phyloP scores from a whole-genome alignment of 2,329 filamentous ascomycete species.

The Chaetomium sp. region DNA sequence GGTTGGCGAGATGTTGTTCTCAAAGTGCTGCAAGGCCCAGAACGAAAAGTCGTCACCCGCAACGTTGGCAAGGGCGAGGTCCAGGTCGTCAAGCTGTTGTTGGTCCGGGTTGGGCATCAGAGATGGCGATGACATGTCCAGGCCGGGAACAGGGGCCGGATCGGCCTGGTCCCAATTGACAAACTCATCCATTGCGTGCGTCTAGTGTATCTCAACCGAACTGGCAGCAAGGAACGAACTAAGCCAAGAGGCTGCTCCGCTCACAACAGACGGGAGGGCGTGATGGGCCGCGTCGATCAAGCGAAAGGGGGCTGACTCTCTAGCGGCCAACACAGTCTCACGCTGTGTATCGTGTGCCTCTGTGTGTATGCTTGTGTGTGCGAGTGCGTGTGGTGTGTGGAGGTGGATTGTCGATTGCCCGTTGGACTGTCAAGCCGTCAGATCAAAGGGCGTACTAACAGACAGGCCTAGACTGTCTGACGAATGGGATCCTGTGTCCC shows the following conservation, averaged over 20 bases:
- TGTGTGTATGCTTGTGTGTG: too few relatives aligned
- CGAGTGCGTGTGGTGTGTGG: too few relatives aligned
- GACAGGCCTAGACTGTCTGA: slow-evolving; percentile 4
- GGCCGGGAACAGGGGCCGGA: slow-evolving; percentile 29
- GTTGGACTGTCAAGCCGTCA: slow-evolving; percentile 12
- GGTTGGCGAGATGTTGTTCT: slow-evolving; percentile 33
- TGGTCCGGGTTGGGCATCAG: slow-evolving; percentile 5
- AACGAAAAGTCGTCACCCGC: slow-evolving; percentile 56
- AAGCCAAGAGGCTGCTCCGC: too few relatives aligned
- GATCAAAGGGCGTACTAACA: slow-evolving; percentile 10
- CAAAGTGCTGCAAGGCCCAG: slow-evolving; percentile 53
- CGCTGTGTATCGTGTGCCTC: not conserved
- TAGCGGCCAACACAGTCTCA: slow-evolving; percentile 2
- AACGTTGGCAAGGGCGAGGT: slow-evolving; percentile 49
- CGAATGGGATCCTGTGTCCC: not conserved
- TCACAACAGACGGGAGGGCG: slow-evolving; percentile 6
- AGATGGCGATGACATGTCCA: slow-evolving; percentile 17
- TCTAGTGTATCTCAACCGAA: too few relatives aligned
- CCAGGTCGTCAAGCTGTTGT: slow-evolving; percentile 36
- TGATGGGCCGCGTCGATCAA: not conserved
- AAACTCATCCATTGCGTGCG: slow-evolving; percentile 47
- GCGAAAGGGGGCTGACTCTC: slow-evolving; percentile 4
- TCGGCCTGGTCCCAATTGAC: slow-evolving; percentile 55
- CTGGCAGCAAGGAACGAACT: too few relatives aligned
- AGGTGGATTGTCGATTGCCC: too few relatives aligned